Conservation (phyloP, 768 basidiomycete genomes). For the Suillus subluteus region DNA sequence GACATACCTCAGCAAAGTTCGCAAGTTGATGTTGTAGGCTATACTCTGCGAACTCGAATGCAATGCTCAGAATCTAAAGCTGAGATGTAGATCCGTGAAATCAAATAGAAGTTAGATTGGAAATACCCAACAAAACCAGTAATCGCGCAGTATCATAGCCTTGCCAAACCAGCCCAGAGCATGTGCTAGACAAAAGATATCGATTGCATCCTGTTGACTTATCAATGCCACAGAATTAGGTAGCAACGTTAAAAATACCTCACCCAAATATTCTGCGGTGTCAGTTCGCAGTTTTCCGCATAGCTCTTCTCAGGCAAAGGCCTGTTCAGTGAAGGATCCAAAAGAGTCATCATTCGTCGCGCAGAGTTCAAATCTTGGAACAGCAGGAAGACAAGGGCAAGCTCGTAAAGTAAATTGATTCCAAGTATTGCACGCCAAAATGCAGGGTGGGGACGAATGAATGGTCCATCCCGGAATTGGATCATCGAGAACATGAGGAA, state of each 20-base stretch:
- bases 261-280: constrained; percentile 69
- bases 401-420: constrained; percentile 81
- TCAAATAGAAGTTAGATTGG: constrained; percentile 12
- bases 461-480: constrained; percentile 90
- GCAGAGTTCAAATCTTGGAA: constrained; percentile 85
- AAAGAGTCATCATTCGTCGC: constrained; percentile 72
- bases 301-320: constrained; percentile 86
- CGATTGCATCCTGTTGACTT: constrained; percentile 65
- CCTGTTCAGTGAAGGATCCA: constrained; percentile 73
- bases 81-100: constrained; percentile 14
- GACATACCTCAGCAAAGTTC: constrained; percentile 81
- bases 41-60: constrained; percentile 89
- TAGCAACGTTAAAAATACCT: constrained; percentile 18
- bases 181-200: constrained; percentile 88
- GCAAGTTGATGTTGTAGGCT: constrained; percentile 86
- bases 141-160: constrained; percentile 86
- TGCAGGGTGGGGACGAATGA: constrained; percentile 85
- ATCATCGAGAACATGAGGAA: constrained; percentile 85
- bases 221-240: not conserved
- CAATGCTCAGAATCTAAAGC: constrained; percentile 78
- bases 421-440: constrained; percentile 84
- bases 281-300: constrained; percentile 78
- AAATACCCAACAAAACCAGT: constrained; percentile 92
- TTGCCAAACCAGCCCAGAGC: constrained; percentile 91
- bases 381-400: constrained; percentile 80